phyloP scores from a whole-genome alignment of 2,329 filamentous ascomycete species.

The Aspergillus fumigatiaffinis region DNA sequence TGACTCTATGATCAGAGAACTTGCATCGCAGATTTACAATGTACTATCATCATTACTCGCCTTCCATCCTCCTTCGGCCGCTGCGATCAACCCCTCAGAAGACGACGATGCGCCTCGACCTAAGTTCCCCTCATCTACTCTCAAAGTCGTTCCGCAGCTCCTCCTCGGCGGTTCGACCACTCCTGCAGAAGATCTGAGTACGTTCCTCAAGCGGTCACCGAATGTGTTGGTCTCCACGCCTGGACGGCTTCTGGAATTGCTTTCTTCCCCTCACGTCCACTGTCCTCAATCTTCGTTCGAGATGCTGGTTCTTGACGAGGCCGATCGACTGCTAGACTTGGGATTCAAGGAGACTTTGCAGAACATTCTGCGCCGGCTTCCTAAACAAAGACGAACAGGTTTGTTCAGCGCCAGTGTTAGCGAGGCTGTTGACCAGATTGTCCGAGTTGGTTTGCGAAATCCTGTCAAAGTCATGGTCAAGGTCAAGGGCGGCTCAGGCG shows the following conservation, averaged over 20 bases:
- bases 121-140: slow-evolving; percentile 45
- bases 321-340: slow-evolving; percentile 84
- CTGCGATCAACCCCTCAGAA: slow-evolving; percentile 40
- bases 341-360: slow-evolving; percentile 91
- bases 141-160: slow-evolving; percentile 74
- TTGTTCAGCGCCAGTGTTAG: slow-evolving; percentile 95
- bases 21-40: slow-evolving; percentile 84
- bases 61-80: slow-evolving; percentile 76
- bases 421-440: slow-evolving; percentile 89
- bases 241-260: slow-evolving; percentile 79
- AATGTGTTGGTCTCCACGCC: slow-evolving; percentile 90
- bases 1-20: slow-evolving; percentile 56
- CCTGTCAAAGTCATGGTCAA: slow-evolving; percentile 93
- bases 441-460: slow-evolving; percentile 86
- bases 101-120: slow-evolving; percentile 35
- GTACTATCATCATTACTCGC: slow-evolving; percentile 72
- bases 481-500: slow-evolving; percentile 71
- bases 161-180: slow-evolving; percentile 81
- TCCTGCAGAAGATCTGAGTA: slow-evolving; percentile 78
- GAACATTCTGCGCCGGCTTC: slow-evolving; percentile 75
- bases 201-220: slow-evolving; percentile 77
- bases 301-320: slow-evolving; percentile 88
- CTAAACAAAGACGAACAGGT: slow-evolving; percentile 89
- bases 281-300: slow-evolving; percentile 88
- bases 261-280: slow-evolving; percentile 82